A percentile compares a stretch with the other conserved stretches of the same genome.
These are phyloP conservation scores for Plasmodium vivax DNA, from an alignment of 169 alveolate genomes.

Conservation along the genomic window DNA sequence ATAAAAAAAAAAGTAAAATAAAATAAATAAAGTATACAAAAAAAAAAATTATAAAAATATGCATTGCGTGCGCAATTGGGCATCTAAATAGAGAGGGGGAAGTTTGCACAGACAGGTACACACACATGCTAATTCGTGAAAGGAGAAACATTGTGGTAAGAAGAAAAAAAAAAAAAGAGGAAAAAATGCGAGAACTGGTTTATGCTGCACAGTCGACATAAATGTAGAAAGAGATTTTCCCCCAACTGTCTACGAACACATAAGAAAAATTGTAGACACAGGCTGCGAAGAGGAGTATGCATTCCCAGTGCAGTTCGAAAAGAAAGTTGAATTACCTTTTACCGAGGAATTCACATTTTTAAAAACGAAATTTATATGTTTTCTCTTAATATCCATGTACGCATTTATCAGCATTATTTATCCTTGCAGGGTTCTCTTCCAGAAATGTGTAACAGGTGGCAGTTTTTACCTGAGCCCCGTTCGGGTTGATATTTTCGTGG, in stretches of 20 bases:
- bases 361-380: conserved; percentile 23
- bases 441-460: not conserved
- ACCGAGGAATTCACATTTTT: conserved; percentile 50
- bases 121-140: not conserved
- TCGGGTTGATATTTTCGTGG: not conserved
- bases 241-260: not conserved
- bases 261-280: not conserved
- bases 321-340: conserved; percentile 24
- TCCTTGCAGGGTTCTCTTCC: not conserved
- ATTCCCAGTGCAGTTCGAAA: not conserved
- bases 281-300: not conserved
- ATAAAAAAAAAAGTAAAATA: not conserved
- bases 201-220: not conserved
- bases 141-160: not conserved
- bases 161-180: not conserved
- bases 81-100: not conserved
- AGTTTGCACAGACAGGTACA: not conserved
- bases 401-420: conserved; percentile 62
- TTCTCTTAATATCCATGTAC: conserved; percentile 62
- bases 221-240: not conserved
- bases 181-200: not conserved
- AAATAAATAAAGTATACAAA: too few relatives aligned
- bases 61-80: not conserved
- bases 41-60: not conserved
- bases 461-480: not conserved